Base-by-base conservation (phyloP, 2,329 filamentous ascomycete species). In the Aspergillus latus region DNA sequence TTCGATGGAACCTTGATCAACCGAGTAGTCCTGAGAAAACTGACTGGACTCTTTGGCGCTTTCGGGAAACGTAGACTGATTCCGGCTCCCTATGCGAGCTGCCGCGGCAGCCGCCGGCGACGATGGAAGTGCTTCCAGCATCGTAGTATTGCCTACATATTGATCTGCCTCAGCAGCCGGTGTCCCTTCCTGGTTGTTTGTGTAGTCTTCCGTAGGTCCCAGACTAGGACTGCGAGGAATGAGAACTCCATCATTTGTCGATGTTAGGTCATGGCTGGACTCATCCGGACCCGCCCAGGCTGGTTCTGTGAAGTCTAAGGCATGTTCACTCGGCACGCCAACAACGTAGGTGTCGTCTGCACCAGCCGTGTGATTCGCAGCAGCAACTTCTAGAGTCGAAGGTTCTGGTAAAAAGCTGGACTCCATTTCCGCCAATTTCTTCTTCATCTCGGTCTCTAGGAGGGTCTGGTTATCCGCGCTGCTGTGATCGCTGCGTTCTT, bases 351-450 rank as follows among this genome's bases (percentile, higher is more conserved):
- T 78, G 66, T 80, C 76, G 57, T 78, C 77, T 9, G 64, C 67
- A 42, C 74, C 73, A n/a, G 62, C 54, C 21, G 59, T 62, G 13
- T 62, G 60, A 15, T 69, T 63, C 36, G 58, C 56, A 54, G 65
- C 55, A 40, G 66, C 66, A 34, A 76, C 65, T 15, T 73, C 72
- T 21, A 79, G 69, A 2, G 74, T 72, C 2, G 80, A 80, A 1
- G 77, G 74, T 45, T 85, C 83, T 0, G 83, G 84, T 44, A 86
- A 59, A 62, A 87, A 86, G 64, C 83, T 86, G 3, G 84, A 86
- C 66, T 86, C 84, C 54, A 86, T 78, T 62, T 87, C 84, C 76
- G 83, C 79, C 60, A 87, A 68, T 60, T 81, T 81, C 56, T 79
- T 76, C 61, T 80, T 79, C 81, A 86, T 85, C 64, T 84, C 83